These are phyloP conservation scores for Rhytidiadelphus loreus DNA, from an alignment of 225 moss, liverwort and hornwort genomes.

Conservation along the genomic window DNA sequence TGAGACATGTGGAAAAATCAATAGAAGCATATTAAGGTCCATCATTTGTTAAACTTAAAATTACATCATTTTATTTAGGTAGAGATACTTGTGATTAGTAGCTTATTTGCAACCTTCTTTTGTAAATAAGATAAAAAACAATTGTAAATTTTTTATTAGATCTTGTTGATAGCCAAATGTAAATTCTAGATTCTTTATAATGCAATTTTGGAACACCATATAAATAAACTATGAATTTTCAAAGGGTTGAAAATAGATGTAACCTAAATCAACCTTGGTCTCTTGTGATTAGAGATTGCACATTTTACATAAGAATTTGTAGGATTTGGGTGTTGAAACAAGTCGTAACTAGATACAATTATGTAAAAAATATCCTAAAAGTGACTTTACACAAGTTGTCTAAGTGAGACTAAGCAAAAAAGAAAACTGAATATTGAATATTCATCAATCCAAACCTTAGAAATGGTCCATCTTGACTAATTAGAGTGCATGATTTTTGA, in stretches of 20 bases:
- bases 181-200: not conserved
- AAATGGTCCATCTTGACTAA: too few relatives aligned
- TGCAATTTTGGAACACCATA: too few relatives aligned
- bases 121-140: not conserved
- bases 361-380: too few relatives aligned
- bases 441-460: too few relatives aligned
- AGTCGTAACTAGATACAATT: not conserved
- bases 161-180: not conserved
- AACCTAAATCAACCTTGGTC: too few relatives aligned
- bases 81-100: not conserved
- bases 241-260: too few relatives aligned
- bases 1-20: too few relatives aligned
- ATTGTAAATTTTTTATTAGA: not conserved
- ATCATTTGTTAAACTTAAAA: not conserved
- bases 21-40: fast-evolving
- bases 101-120: not conserved
- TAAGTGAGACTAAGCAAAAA: too few relatives aligned
- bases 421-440: too few relatives aligned
- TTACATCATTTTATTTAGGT: not conserved
- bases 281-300: not conserved
- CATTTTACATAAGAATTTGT: not conserved
- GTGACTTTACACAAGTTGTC: too few relatives aligned
- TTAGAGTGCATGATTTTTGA: too few relatives aligned
- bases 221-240: too few relatives aligned
- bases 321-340: not conserved